Evolutionary conservation across 306 rosid species (phyloP).

Genomic region (Vigna trinervia): DNA sequence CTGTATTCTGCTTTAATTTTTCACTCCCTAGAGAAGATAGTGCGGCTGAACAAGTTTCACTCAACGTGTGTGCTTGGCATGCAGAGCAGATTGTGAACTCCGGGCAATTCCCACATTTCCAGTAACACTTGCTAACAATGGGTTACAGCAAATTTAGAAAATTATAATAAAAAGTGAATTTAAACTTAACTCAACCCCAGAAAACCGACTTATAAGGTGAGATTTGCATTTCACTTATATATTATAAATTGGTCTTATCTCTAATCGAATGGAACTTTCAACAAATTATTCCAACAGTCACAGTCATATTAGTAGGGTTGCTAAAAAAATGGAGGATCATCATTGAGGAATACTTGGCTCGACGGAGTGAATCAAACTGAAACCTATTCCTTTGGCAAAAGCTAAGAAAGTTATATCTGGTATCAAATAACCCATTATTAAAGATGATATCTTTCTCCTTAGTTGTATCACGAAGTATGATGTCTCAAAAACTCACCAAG

Average conservation of each 20-base stretch:
- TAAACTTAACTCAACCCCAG: too few relatives aligned
- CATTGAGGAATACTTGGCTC: slow-evolving; percentile 73
- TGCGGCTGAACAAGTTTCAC: slow-evolving; percentile 34
- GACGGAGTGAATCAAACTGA: slow-evolving; percentile 70
- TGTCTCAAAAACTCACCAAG: neutral
- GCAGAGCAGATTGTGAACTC: slow-evolving; percentile 50
- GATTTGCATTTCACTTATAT: too few relatives aligned
- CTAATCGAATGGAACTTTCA: too few relatives aligned
- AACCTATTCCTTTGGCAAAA: slow-evolving; percentile 56
- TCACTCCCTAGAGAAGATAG: slow-evolving; percentile 2
- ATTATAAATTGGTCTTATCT: too few relatives aligned
- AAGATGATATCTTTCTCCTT: slow-evolving; percentile 53
- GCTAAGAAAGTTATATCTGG: slow-evolving; percentile 53
- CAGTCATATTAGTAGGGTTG: neutral
- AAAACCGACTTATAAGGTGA: too few relatives aligned
- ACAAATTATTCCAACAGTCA: slow-evolving; percentile 36
- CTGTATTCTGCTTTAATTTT: neutral
- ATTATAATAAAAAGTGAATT: too few relatives aligned
- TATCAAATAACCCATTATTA: slow-evolving; percentile 50
- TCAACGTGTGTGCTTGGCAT: slow-evolving; percentile 61
- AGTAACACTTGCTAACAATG: slow-evolving; percentile 38
- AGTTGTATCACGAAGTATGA: slow-evolving; percentile 48
- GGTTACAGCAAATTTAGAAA: slow-evolving; percentile 46
- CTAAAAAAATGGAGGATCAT: slow-evolving; percentile 60
- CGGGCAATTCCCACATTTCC: slow-evolving; percentile 58